Conservation (phyloP, 1,284 basidiomycete species). For the Athelia psychrophila region DNA sequence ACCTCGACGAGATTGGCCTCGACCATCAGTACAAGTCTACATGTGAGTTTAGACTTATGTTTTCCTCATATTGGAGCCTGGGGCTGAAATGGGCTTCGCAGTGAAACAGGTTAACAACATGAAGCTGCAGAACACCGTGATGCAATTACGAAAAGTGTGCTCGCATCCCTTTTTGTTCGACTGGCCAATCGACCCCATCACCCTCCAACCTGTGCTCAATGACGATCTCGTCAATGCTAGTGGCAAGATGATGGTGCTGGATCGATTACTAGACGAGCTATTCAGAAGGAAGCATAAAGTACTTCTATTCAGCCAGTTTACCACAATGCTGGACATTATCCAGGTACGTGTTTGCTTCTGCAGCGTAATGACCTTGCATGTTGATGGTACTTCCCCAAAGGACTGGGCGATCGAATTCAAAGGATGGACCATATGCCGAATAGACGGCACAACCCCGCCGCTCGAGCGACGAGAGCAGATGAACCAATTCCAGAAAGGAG, state of each 20-base stretch:
- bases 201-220: conserved; percentile 59
- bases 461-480: conserved; percentile 84
- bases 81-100: conserved; percentile 24
- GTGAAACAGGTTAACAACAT: conserved; percentile 88
- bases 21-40: conserved; percentile 60
- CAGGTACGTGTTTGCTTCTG: conserved; percentile 48
- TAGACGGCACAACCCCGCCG: conserved; percentile 84
- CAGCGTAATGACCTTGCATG: conserved; percentile 1
- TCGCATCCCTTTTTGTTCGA: conserved; percentile 94
- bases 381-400: conserved; percentile 29
- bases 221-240: conserved; percentile 82
- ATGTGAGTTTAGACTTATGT: conserved; percentile 42
- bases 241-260: conserved; percentile 96
- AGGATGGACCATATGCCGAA: conserved; percentile 81
- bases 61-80: conserved; percentile 1
- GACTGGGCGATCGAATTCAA: conserved; percentile 88
- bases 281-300: conserved; percentile 87
- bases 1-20: conserved; percentile 39
- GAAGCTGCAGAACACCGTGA: conserved; percentile 90
- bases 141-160: conserved; percentile 94
- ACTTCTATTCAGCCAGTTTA: conserved; percentile 93
- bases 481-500: conserved; percentile 80
- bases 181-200: conserved; percentile 74
- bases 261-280: conserved; percentile 84
- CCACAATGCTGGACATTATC: conserved; percentile 93